Conservation (phyloP, 306 rosid species). For the Lupinus albus region DNA sequence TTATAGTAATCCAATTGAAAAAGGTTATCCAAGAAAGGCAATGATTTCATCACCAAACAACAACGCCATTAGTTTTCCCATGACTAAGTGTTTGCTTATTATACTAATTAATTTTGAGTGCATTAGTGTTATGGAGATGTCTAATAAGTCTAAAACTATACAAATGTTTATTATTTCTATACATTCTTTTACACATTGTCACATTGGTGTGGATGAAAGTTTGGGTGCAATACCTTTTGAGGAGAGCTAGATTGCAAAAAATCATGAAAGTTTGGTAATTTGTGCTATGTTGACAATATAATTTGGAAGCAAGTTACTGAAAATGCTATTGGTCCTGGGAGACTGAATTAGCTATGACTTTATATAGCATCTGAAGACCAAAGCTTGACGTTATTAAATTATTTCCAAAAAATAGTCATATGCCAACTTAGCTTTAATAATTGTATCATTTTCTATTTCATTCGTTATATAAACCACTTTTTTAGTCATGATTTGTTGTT, state of each 20-base stretch:
- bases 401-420: background rate
- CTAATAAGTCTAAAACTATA: too few species aligned
- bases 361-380: background rate
- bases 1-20: background rate
- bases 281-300: too few species aligned
- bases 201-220: background rate
- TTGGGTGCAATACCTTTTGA: slow-evolving; percentile 3
- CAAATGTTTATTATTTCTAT: background rate
- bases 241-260: slow-evolving; percentile 11
- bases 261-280: too few species aligned
- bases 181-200: background rate
- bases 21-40: background rate
- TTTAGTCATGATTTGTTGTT: background rate
- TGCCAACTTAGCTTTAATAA: background rate
- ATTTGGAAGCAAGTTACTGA: too few species aligned
- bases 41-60: background rate
- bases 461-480: background rate
- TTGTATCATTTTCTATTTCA: background rate
- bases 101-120: background rate
- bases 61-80: background rate
- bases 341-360: background rate
- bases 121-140: background rate
- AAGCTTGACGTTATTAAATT: background rate
- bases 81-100: too few species aligned
- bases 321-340: too few species aligned